A percentile compares a stretch with the other conserved stretches of the same genome.
Conservation (phyloP, 2,329 filamentous ascomycete species). For the Colletotrichum lini region DNA sequence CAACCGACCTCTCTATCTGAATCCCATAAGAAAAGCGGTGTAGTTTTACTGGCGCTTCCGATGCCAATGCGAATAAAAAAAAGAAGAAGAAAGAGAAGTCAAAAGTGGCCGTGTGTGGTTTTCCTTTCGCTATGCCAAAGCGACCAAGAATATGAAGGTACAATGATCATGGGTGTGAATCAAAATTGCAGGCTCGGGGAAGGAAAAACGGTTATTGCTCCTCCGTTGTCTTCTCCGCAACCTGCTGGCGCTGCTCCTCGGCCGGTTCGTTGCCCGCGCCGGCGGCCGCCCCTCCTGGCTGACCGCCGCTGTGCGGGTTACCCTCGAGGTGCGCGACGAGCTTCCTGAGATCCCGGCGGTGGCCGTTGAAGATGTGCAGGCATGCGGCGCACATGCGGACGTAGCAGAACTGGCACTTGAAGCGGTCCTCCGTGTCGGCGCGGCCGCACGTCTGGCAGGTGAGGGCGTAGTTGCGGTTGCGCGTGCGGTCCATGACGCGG, state of each 20-base stretch:
- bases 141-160: not conserved
- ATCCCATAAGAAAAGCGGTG: constrained; percentile 25
- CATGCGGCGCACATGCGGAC: constrained; percentile 68
- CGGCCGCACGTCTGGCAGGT: constrained; percentile 68
- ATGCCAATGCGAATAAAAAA: not conserved
- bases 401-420: constrained; percentile 65
- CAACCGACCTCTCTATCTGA: constrained; percentile 38
- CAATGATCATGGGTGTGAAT: not conserved
- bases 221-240: not conserved
- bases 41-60: constrained; percentile 1
- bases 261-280: not conserved
- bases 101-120: constrained; percentile 15
- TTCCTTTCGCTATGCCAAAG: constrained; percentile 20
- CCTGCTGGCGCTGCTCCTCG: not conserved
- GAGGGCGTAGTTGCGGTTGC: constrained; percentile 65
- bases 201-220: not conserved
- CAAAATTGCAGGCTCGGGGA: not conserved
- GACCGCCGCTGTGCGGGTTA: constrained; percentile 19
- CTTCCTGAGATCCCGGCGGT: constrained; percentile 59
- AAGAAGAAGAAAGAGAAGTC: not conserved
- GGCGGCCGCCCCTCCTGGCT: not conserved
- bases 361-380: constrained; percentile 56
- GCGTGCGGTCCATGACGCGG: constrained; percentile 61
- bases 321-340: constrained; percentile 55
- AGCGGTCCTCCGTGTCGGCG: constrained; percentile 61